These are phyloP conservation scores for Nematodospora anomalae DNA, from an alignment of 1,139 yeast genomes.

Conservation along the genomic window DNA sequence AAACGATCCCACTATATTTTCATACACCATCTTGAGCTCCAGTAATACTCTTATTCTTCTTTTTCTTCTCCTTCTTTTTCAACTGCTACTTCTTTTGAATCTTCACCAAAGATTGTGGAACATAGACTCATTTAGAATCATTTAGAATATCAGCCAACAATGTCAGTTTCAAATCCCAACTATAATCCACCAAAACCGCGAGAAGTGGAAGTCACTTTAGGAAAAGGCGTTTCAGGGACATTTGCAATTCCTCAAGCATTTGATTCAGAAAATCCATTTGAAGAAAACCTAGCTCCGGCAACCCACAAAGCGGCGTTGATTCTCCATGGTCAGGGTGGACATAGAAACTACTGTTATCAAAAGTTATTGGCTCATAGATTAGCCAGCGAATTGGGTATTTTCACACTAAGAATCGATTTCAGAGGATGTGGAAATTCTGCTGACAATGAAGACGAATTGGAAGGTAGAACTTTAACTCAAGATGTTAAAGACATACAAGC, in stretches of 20 bases:
- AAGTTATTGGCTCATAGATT: conserved; percentile 59
- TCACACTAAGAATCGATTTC: conserved; percentile 76
- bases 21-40: too few relatives aligned
- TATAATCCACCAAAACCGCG: conserved; percentile 22
- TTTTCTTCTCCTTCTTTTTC: conserved; percentile 1
- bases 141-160: too few relatives aligned
- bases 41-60: neutral
- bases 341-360: conserved; percentile 78
- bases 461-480: conserved; percentile 58
- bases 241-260: conserved; percentile 39
- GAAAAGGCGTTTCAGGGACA: conserved; percentile 40
- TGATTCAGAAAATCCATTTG: conserved; percentile 24
- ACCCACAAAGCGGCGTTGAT: conserved; percentile 42
- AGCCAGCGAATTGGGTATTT: conserved; percentile 59
- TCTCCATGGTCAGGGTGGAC: conserved; percentile 83
- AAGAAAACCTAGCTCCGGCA: conserved; percentile 34
- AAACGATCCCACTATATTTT: too few relatives aligned
- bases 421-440: conserved; percentile 82
- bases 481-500: conserved; percentile 70
- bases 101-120: conserved; percentile 4
- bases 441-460: conserved; percentile 40
- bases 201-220: conserved; percentile 40
- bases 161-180: conserved; percentile 3
- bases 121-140: too few relatives aligned
- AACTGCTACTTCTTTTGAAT: neutral